These are phyloP conservation scores for Mortierella sp. DNA, from an alignment of 371 early-diverging fungal species.

Conservation along the genomic window DNA sequence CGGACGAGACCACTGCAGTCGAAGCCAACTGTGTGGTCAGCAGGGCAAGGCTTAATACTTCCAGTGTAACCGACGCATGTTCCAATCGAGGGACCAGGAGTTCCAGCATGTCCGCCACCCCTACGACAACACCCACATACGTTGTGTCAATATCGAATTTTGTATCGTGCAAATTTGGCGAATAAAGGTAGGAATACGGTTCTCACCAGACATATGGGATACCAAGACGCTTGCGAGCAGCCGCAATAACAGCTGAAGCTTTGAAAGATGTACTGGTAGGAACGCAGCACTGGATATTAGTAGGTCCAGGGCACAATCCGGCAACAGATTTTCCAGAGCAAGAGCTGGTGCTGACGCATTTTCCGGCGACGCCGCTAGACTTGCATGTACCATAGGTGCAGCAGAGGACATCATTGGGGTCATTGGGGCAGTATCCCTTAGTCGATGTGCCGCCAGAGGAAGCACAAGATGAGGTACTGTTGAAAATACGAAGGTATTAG, in stretches of 20 bases:
- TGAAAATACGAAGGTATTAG: not conserved
- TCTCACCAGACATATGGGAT: slow-evolving; percentile 24
- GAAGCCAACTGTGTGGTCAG: slow-evolving; percentile 24
- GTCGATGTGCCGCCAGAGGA: slow-evolving; percentile 8
- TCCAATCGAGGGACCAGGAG: slow-evolving; percentile 13
- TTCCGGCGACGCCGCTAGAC: slow-evolving; percentile 4
- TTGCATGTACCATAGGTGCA: slow-evolving; percentile 10
- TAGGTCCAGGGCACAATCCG: slow-evolving; percentile 13
- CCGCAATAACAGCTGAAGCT: slow-evolving; percentile 11
- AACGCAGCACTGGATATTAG: slow-evolving; percentile 10
- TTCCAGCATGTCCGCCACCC: slow-evolving; percentile 19
- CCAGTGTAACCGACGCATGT: slow-evolving; percentile 17
- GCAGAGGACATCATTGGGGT: slow-evolving; percentile 8
- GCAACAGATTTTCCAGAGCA: slow-evolving; percentile 12
- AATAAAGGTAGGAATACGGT: not conserved
- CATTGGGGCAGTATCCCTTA: not conserved
- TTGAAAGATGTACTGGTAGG: slow-evolving; percentile 1
- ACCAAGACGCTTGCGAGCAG: slow-evolving; percentile 19
- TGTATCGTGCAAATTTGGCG: too few relatives aligned
- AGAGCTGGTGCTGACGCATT: not conserved
- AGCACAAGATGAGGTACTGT: slow-evolving; percentile 2
- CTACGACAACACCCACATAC: not conserved
- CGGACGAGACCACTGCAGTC: slow-evolving; percentile 51
- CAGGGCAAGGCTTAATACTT: slow-evolving; percentile 19
- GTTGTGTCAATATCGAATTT: too few relatives aligned